Evolutionary conservation across 164 flowering plant genomes (phyloP), one percentile per base, ranked within the genome.

Genomic region (Amborella trichopoda): DNA sequence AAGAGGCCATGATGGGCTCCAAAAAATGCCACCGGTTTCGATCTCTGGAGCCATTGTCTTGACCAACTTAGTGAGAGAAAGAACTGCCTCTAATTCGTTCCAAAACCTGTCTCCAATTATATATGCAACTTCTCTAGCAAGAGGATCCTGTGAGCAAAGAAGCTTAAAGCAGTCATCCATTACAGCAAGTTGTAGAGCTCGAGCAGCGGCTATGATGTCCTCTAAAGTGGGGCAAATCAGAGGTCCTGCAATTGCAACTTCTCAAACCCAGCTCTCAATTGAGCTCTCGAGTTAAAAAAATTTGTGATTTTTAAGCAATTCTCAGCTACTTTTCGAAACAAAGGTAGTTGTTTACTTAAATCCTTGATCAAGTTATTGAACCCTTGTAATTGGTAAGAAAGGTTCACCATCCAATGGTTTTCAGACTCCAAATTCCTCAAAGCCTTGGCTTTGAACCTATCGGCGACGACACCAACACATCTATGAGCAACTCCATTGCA

Each of bases 341-440:
- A 56, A 3, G 76, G 76, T 50, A 84, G 83, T 54, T 82, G 86
- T 58, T 63, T 75, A 40, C 56, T 59, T 44, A 82, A 84, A 45
- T 87, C 95, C 66, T 82, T 80, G 28, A 87, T 72, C 70, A 87
- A 68, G 56, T 73, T 78, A 33, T 24, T 61, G 50, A 91, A 67
- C 13, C 79, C 96, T 37, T 82, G 89, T 50, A 72, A 63, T 58
- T 89, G 97, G 61, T 95, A 89, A 43, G 77, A 65, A 5, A 82
- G 70, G 61, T 85, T 85, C 26, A 85, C 86, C 96, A 80, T 87
- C 95, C 95, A 87, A 28, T 70, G 96, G 62, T 83, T 72, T 60
- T 76, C 82, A 41, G 44, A 59, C 76, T 87, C 96, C 56, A 91
- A 67, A 64, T 74, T 78, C 67, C 66, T 74, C 73, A 89, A 60